Base-by-base conservation (phyloP, 148 eudicot genomes). In the Chenopodium formosanum region DNA sequence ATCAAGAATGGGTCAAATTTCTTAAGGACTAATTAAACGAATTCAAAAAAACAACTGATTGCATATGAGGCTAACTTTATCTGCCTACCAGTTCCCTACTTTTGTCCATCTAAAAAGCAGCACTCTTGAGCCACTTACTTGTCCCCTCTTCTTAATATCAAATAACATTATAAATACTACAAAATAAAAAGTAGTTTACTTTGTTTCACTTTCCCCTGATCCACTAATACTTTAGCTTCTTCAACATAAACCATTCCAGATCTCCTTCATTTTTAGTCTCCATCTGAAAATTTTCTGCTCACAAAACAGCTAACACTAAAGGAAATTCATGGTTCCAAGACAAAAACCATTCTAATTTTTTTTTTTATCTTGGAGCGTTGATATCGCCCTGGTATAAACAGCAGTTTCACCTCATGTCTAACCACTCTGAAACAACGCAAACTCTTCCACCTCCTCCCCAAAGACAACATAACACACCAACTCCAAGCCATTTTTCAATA, bases 31-130 rank as follows among this genome's bases (percentile, higher is more conserved):
- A 85, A 85, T 74, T 77, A 89, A 78, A 82, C 66, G 73, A 82
- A 79, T 87, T 88, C 88, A 89, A 84, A 79, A 82, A 82, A 11
- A 73, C 12, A 73, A 46, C 31, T 1, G 73, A 17, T 16, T 10
- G 31, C 81, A 83, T 37, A 75, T 75, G 73, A 56, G 40, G 74
- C 65, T 67, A 80, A 64, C 84, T 86, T 83, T 86, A 82, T 79
- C 8, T 73, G 63, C 27, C 67, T 37, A 74, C 82, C 66, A 78
- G 60, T 77, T 58, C 88, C 84, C 76, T 73, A 81, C 85, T 89
- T 87, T 89, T 80, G 40, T 75, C 63, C 69, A 80, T 87, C 81
- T 87, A 79, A 84, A 89, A 84, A 86, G 85, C 78, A 84, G 60
- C 79, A 87, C 40, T 70, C 76, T 63, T 82, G 82, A 78, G 76